Base-by-base conservation (phyloP, 1,139 yeast genomes). In the Magnusiomyces clavatus region DNA sequence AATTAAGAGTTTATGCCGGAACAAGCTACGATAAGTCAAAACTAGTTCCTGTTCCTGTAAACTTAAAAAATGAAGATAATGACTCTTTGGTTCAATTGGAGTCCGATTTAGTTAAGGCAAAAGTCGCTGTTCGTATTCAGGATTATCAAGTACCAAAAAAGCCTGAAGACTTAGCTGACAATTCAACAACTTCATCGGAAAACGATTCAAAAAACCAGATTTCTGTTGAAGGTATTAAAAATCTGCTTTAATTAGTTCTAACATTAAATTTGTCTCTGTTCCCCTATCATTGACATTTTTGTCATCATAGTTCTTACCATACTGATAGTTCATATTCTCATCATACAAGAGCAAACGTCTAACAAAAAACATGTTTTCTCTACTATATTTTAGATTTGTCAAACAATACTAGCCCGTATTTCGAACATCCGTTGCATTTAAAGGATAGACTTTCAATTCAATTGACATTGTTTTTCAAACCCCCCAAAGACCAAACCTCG, bases 391-490 rank as follows among this genome's bases (percentile, higher is more conserved):
- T 12, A 11, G 35, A 34, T 2, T 34, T 40, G 20, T 11, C 29
- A 3, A 39, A 52, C 2, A 17, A 36, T 3, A 52, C 53, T 10
- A 41, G 50, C 14, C 24, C 46, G 8, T 67, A 66, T 52, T 67
- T 67, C 51, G 53, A 55, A 10, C 46, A 46, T 41, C 54, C 50
- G 2, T 45, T 48, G 17, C 69, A 64, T 54, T 31, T 50, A 39
- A 35, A 53, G 13, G 68, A 63, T 47, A 57, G 61, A 12, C 56
- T 68, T 12, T 63, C 69, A 6, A 61, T 68, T 29, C 71, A 68
- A 53, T 54, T 68, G 47, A 47, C 57, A 6, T 53, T 66, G 8
- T 43, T 50, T 6, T 67, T 68, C 58, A 69, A 68, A 43, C 19
- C 16, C 2, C 36, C 40, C 1, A 19, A 14, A 12, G 40, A 40